phyloP scores from a whole-genome alignment of 257 asterid species.

The Gardenia jasminoides region DNA sequence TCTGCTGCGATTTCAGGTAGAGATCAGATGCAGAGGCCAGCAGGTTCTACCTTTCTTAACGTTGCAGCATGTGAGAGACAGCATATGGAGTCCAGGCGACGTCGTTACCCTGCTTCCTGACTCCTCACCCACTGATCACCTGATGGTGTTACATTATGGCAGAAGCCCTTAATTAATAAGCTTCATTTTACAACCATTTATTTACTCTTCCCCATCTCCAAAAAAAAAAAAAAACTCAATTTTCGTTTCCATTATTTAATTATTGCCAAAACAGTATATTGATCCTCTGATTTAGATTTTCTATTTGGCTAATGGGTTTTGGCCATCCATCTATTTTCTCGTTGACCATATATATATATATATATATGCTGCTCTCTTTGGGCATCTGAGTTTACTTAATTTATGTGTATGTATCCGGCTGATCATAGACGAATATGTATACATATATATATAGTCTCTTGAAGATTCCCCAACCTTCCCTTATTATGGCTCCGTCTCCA shows the following conservation, averaged over 20 bases:
- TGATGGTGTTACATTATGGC: constrained; percentile 36
- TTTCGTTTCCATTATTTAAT: neutral
- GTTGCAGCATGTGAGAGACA: constrained; percentile 84
- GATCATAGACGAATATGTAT: neutral
- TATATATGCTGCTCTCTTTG: too few species aligned
- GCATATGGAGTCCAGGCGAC: constrained; percentile 49
- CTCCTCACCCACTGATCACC: constrained; percentile 21
- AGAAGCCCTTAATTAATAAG: constrained; percentile 17
- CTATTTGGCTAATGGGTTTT: neutral
- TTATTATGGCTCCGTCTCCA: neutral
- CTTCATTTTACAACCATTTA: neutral
- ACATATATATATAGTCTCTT: neutral
- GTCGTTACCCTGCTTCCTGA: constrained; percentile 29
- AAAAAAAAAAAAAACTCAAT: neutral
- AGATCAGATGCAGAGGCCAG: constrained; percentile 83
- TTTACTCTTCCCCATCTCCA: neutral
- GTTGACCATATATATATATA: neutral
- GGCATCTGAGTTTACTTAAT: neutral
- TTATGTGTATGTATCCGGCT: neutral
- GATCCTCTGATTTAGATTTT: neutral
- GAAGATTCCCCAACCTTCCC: neutral
- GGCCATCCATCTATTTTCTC: neutral
- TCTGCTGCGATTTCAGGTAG: constrained; percentile 54
- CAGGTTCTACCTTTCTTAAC: constrained; percentile 58
- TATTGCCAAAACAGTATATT: neutral